Evolutionary conservation across 1,284 basidiomycete genomes (phyloP), one percentile per base, ranked within the genome.

Genomic region (Sporisorium graminicola): DNA sequence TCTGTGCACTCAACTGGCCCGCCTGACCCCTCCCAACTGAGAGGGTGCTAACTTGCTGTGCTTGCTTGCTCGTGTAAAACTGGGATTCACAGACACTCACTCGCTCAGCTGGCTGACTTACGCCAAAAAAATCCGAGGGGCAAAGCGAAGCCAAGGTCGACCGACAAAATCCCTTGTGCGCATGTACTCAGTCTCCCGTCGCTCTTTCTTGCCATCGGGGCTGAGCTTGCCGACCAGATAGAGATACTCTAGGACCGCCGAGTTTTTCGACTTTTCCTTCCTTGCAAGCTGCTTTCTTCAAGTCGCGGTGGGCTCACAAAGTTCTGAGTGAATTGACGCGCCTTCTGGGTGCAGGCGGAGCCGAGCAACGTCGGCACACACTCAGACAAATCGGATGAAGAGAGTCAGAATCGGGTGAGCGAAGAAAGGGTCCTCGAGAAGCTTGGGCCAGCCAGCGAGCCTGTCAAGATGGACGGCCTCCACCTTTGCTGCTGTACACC

Each of bases 401-500:
- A 14, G 6, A 40, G 8, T 5, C 37, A 40, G n/a, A 20, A 35
- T 57, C 33, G 44, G 33, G 44, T 8, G 8, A 43, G n/a, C 18
- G 22, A 16, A 27, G 13, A 9, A 56, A 66, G 64, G 58, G 64
- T 66, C 58, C 40, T 50, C 24, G 29, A 54, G 51, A 49, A 59
- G 58, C 58, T 61, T 54, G 51, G 55, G 20, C 57, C 51, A 40
- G 35, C 37, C 29, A 31, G 29, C 29, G 29, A 31, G 29, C 29
- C 29, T 5, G 29, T 10, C 29, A 31, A 31, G 29, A 31, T n/a
- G n/a, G 22, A 55, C 27, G 43, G n/a, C 56, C 64, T 65, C 57
- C 51, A 58, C 56, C 56, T 58, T 47, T 42, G 4, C 4, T 7
- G 6, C 5, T 29, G 26, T 22, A 12, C 26, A 40, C 18, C 37